Evolutionary conservation across 1,139 yeast species (phyloP).

Genomic region (Oligophagozyma castellii): DNA sequence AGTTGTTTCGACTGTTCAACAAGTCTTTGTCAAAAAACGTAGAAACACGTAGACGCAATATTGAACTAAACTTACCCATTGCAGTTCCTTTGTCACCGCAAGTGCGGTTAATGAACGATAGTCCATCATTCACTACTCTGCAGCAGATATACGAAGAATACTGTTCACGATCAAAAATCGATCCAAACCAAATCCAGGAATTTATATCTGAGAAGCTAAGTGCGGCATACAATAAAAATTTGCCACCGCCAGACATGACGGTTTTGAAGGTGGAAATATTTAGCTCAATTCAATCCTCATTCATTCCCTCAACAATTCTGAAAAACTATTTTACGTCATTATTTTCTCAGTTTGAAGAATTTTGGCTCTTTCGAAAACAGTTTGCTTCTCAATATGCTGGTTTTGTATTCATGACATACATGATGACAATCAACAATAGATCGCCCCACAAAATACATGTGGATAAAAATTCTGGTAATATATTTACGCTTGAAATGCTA

Average conservation of each 20-base stretch:
- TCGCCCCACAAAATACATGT: constrained; percentile 90
- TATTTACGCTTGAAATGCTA: constrained; percentile 91
- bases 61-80: constrained; percentile 76
- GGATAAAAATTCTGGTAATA: constrained; percentile 70
- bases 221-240: constrained; percentile 84
- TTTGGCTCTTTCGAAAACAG: constrained; percentile 94
- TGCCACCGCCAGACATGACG: constrained; percentile 85
- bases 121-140: constrained; percentile 62
- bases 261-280: constrained; percentile 84
- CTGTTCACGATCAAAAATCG: constrained; percentile 60
- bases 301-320: constrained; percentile 78
- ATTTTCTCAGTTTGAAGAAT: constrained; percentile 76
- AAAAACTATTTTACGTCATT: constrained; percentile 51
- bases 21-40: constrained; percentile 69
- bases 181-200: constrained; percentile 82
- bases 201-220: constrained; percentile 77
- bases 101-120: constrained; percentile 81
- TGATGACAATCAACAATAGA: constrained; percentile 89
- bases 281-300: constrained; percentile 73
- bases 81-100: constrained; percentile 95
- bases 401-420: constrained; percentile 79
- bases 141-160: constrained; percentile 81
- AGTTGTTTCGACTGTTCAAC: constrained; percentile 76
- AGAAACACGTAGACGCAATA: constrained; percentile 75
- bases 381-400: constrained; percentile 95